A percentile compares a stretch with the other conserved stretches of the same genome.
phyloP scores from a whole-genome alignment of 176 grass and related monocot genomes.

The Cenchrus fungigraminus region DNA sequence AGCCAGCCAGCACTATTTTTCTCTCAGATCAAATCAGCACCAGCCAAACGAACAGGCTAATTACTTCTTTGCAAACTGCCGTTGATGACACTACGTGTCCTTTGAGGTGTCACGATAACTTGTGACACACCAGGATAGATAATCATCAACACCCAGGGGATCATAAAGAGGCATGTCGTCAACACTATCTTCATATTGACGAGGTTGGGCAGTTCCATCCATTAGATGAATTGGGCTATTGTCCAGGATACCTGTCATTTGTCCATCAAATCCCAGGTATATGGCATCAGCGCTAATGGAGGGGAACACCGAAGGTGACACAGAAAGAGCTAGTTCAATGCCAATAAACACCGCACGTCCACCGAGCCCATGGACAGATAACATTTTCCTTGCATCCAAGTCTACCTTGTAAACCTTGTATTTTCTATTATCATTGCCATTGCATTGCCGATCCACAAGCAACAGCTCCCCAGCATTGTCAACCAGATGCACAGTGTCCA shows the following conservation, averaged over 20 bases:
- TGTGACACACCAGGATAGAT: neutral
- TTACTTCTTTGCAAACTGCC: neutral
- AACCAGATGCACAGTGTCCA: neutral
- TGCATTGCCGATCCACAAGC: neutral
- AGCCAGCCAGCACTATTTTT: too few species aligned
- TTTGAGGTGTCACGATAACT: neutral
- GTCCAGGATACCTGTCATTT: neutral
- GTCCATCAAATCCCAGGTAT: neutral
- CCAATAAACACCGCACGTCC: neutral
- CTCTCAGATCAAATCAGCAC: too few species aligned
- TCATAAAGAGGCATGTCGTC: neutral
- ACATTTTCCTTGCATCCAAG: neutral
- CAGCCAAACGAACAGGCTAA: too few species aligned
- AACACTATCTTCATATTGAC: too few species aligned
- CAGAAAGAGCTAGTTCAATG: neutral
- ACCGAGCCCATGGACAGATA: neutral
- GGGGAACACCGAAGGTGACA: neutral
- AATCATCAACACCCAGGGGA: neutral
- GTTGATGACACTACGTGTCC: neutral
- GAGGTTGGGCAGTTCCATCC: neutral
- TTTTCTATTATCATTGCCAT: too few species aligned
- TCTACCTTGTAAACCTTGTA: too few species aligned
- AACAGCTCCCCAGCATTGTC: neutral
- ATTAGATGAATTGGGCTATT: neutral
- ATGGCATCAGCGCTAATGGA: neutral